phyloP scores from a whole-genome alignment of 2,329 filamentous ascomycete genomes.

The Aureobasidium subglaciale region DNA sequence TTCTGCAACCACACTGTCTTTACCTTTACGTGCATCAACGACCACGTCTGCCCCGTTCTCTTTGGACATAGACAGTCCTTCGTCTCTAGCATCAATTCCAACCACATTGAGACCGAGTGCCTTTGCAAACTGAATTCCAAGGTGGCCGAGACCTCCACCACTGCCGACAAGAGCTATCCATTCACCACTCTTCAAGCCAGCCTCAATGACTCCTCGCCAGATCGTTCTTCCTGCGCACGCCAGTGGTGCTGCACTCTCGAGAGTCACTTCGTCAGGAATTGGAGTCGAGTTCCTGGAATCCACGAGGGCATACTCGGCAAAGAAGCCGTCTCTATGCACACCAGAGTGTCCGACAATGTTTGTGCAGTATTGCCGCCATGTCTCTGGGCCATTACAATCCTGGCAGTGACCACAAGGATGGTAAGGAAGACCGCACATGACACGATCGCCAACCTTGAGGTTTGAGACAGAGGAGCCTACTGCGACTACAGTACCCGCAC shows the following conservation, averaged over 20 bases:
- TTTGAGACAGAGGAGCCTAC: conserved; percentile 34
- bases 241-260: conserved; percentile 48
- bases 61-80: conserved; percentile 43
- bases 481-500: conserved; percentile 47
- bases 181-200: conserved; percentile 33
- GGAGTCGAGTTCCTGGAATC: conserved; percentile 42
- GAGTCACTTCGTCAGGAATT: conserved; percentile 43
- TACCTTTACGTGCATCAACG: conserved; percentile 45
- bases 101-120: conserved; percentile 45
- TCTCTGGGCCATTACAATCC: conserved; percentile 46
- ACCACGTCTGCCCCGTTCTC: conserved; percentile 46
- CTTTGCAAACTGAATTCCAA: conserved; percentile 47
- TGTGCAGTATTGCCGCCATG: conserved; percentile 48
- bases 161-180: conserved; percentile 34
- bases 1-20: conserved; percentile 41
- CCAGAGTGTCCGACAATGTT: conserved; percentile 41
- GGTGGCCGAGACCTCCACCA: conserved; percentile 46
- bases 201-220: conserved; percentile 41
- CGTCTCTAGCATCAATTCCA: conserved; percentile 49
- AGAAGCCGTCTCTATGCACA: conserved; percentile 46
- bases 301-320: conserved; percentile 50
- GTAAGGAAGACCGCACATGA: conserved; percentile 50
- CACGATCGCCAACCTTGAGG: conserved; percentile 46
- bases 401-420: conserved; percentile 47
- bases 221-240: conserved; percentile 50